phyloP scores from a whole-genome alignment of 345 rosid genomes.

The Carallia brachiata region DNA sequence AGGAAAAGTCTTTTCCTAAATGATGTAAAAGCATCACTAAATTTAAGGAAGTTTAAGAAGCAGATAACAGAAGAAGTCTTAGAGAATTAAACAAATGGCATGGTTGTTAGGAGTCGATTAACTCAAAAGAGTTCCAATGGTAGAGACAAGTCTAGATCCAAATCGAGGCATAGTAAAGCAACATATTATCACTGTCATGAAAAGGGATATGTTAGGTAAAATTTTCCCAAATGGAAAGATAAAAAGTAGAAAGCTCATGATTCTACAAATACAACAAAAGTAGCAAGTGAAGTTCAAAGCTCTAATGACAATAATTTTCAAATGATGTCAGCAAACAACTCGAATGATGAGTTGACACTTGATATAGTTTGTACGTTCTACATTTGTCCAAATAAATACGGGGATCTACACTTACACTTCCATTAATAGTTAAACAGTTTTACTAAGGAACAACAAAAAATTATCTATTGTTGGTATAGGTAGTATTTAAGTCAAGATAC shows the following conservation, averaged over 20 bases:
- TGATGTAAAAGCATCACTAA: not conserved
- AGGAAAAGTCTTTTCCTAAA: not conserved
- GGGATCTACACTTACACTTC: not conserved
- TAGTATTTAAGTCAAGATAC: not conserved
- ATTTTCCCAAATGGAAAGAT: not conserved
- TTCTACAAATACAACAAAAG: not conserved
- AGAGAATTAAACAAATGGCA: not conserved
- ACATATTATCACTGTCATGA: not conserved
- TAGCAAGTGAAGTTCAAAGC: not conserved
- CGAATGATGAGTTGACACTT: not conserved
- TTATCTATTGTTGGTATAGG: not conserved
- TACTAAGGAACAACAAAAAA: not conserved
- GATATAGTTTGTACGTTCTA: not conserved
- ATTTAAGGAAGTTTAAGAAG: not conserved
- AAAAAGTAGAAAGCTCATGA: not conserved
- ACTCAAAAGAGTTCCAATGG: not conserved
- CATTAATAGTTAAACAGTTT: not conserved
- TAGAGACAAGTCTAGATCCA: not conserved
- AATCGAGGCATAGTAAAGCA: not conserved
- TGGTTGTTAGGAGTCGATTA: not conserved
- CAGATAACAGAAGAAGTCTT: fast-evolving
- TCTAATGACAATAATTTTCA: not conserved
- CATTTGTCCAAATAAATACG: not conserved
- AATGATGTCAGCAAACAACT: not conserved
- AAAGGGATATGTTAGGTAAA: not conserved